Percentiles rank a stretch among this genome's conserved stretches.
Evolutionary conservation across 106 monocot genomes (phyloP).

Genomic region (Phalaenopsis equestris): DNA sequence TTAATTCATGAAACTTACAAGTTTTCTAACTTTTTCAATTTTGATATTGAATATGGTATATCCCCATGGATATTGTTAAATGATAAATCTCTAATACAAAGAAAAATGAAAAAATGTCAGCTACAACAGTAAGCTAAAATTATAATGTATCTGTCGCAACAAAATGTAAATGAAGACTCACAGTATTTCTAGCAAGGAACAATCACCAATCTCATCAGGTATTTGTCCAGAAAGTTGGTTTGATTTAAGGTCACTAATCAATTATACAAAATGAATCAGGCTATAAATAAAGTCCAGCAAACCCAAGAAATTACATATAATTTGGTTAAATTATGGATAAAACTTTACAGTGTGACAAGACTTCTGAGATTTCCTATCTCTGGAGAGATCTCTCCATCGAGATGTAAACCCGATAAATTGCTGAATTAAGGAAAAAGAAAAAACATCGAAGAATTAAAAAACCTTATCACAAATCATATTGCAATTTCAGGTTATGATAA

Average conservation of each 20-base stretch:
- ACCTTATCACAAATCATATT: neutral
- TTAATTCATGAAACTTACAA: conserved; percentile 38
- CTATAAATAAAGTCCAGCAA: neutral
- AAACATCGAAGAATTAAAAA: neutral
- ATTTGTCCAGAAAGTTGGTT: conserved; percentile 81
- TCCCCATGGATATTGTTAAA: conserved; percentile 83
- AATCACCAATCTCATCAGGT: conserved; percentile 96
- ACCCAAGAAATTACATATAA: neutral
- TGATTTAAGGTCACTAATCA: conserved; percentile 55
- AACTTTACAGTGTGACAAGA: conserved; percentile 50
- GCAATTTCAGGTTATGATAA: neutral
- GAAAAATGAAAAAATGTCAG: neutral
- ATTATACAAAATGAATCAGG: conserved; percentile 6
- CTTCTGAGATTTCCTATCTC: conserved; percentile 65
- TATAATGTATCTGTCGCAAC: neutral
- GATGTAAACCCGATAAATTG: conserved; percentile 77
- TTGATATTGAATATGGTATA: conserved; percentile 90
- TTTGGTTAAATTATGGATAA: neutral
- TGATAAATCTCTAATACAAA: conserved; percentile 58
- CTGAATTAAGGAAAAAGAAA: conserved; percentile 24
- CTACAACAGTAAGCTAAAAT: neutral
- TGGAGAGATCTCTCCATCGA: conserved; percentile 85
- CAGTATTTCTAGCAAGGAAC: conserved; percentile 52
- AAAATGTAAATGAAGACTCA: conserved; percentile 21
- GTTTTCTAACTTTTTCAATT: conserved; percentile 70